These are phyloP conservation scores for Phialophora expanda DNA, from an alignment of 2,329 filamentous ascomycete genomes.

Conservation along the genomic window DNA sequence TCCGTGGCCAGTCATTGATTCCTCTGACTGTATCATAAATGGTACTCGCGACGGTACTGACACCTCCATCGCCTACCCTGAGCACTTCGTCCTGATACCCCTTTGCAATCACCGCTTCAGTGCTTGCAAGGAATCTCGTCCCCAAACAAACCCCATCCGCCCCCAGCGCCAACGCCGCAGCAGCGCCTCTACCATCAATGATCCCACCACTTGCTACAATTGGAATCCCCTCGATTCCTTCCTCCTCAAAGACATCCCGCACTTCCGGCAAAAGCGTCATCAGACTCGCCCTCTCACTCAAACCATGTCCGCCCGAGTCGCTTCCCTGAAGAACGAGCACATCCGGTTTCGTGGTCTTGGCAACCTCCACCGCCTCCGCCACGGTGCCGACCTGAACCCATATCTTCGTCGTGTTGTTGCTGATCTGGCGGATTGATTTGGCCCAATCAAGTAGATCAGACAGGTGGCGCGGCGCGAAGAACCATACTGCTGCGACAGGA, in stretches of 20 bases:
- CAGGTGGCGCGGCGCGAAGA: slow-evolving; percentile 46
- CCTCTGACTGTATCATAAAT: slow-evolving; percentile 62
- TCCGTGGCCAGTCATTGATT: slow-evolving; percentile 62
- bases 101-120: slow-evolving; percentile 55
- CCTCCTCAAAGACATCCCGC: slow-evolving; percentile 46
- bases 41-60: slow-evolving; percentile 56
- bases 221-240: slow-evolving; percentile 45
- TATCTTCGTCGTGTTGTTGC: slow-evolving; percentile 51
- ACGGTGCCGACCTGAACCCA: slow-evolving; percentile 62
- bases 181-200: slow-evolving; percentile 57
- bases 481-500: slow-evolving; percentile 48
- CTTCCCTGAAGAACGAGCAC: slow-evolving; percentile 60
- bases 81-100: slow-evolving; percentile 60
- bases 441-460: slow-evolving; percentile 53
- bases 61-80: slow-evolving; percentile 57
- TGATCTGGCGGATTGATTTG: slow-evolving; percentile 48
- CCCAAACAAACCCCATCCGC: slow-evolving; percentile 65
- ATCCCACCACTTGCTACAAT: slow-evolving; percentile 61
- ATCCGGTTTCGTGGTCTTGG: slow-evolving; percentile 50
- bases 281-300: slow-evolving; percentile 53
- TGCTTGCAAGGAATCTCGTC: slow-evolving; percentile 64
- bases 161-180: slow-evolving; percentile 58
- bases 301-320: slow-evolving; percentile 62
- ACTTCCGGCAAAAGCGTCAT: slow-evolving; percentile 59
- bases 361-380: slow-evolving; percentile 53